Evolutionary conservation across 305 asterid genomes (phyloP), one percentile per base, ranked within the genome.

Genomic region (Galium porrigens): DNA sequence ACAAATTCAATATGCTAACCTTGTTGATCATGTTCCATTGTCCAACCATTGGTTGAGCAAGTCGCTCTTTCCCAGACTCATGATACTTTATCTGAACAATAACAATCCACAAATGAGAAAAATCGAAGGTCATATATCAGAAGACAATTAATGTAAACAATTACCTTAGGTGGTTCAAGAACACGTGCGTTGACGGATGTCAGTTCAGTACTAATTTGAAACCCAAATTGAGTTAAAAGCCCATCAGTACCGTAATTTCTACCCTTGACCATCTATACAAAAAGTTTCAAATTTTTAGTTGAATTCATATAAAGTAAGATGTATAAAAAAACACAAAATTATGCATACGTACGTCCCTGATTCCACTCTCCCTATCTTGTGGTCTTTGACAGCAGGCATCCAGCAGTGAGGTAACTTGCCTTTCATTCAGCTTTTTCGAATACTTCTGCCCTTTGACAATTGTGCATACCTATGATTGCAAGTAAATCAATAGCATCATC

Each of bases 341-440:
- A 1, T 2, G 20, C 4, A 20, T 36, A n/a, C 78, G 58, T 79
- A 67, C 98, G 55, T 76, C 0, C 1, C 0, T 25, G 4, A 91
- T 86, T 66, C 61, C 75, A 0, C 0, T 2, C 71, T 86, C 86
- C 61, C 96, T 69, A 0, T 49, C 71, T 0, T 0, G 0, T 5
- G 98, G 96, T 6, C 98, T 85, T 61, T 89, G 85, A 73, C 96
- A 89, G 0, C 88, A 84, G 1, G 96, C 98, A 63, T 3, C 82
- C 25, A 89, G 61, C 67, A 91, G 54, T 3, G 77, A 81, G 39
- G 84, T 70, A 9, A 91, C 95, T 68, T 91, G 98, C 57, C 72
- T 77, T 10, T 85, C 88, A 67, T 82, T 86, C 63, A 91, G 22
- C 71, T 68, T 84, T 56, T 65, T 77, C 0, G 86, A 44, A 49